Conservation (phyloP, 1,284 basidiomycete genomes). For the Ganoderma resinaceum region DNA sequence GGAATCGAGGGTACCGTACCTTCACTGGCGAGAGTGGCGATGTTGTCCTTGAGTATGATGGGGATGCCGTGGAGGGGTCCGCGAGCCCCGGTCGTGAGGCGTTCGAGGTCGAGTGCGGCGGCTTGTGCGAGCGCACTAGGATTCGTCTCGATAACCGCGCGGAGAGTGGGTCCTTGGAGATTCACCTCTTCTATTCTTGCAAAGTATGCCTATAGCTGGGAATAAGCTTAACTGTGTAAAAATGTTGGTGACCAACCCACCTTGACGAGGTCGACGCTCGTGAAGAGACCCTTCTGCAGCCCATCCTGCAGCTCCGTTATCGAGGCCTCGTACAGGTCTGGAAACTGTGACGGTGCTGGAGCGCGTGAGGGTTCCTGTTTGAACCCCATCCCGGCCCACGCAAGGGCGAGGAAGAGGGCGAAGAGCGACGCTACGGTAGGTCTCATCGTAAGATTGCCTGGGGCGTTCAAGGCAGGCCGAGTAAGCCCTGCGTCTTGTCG, state of each 20-base stretch:
- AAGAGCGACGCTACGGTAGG: conserved; percentile 6
- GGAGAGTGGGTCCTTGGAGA: conserved; percentile 61
- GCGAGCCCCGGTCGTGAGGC: conserved; percentile 52
- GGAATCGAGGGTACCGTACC: conserved; percentile 49
- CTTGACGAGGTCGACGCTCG: conserved; percentile 71
- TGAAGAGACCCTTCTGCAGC: conserved; percentile 56
- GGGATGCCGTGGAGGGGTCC: conserved; percentile 76
- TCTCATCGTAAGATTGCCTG: background rate
- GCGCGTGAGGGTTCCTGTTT: conserved; percentile 2
- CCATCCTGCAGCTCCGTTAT: conserved; percentile 58
- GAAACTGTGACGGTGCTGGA: conserved; percentile 35
- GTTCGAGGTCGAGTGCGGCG: conserved; percentile 58
- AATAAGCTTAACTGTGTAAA: background rate
- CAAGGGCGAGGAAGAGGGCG: conserved; percentile 12
- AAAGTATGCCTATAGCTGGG: conserved; percentile 62
- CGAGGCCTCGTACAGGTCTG: conserved; percentile 71
- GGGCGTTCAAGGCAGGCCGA: background rate
- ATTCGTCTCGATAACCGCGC: conserved; percentile 70
- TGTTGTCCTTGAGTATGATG: conserved; percentile 69
- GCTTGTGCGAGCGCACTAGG: conserved; percentile 65
- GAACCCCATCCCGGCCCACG: conserved; percentile 6
- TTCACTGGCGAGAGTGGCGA: conserved; percentile 59
- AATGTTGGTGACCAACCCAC: conserved; percentile 37
- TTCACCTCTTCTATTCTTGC: conserved; percentile 78
- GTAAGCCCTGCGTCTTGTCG: background rate